These are phyloP conservation scores for Coriolopsis trogii DNA, from an alignment of 1,284 basidiomycete genomes.

Conservation along the genomic window DNA sequence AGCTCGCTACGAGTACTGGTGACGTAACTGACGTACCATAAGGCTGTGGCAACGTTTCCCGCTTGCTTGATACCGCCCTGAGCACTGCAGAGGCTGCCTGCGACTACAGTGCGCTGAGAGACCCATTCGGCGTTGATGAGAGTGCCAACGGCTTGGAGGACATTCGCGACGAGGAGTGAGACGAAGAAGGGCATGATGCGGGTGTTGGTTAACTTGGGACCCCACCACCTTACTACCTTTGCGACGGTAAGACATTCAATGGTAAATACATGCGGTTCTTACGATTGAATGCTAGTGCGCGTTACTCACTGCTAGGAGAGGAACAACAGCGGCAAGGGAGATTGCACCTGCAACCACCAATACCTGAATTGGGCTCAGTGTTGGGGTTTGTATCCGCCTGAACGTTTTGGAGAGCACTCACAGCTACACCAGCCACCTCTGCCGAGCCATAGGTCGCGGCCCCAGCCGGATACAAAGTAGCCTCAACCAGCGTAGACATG, in stretches of 20 bases:
- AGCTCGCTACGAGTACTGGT: no score
- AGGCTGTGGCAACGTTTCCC: constrained; percentile 46
- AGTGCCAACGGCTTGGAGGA: constrained; percentile 44
- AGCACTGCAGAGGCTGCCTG: constrained; percentile 39
- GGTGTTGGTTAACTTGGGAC: constrained; percentile 29
- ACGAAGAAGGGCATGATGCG: constrained; percentile 38
- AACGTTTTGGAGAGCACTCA: constrained; percentile 5
- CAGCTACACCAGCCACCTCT: constrained; percentile 23
- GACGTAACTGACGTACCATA: constrained; percentile 38
- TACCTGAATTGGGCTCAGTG: constrained; percentile 14
- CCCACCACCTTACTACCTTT: constrained; percentile 25
- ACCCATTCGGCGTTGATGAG: constrained; percentile 46
- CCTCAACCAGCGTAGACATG: constrained; percentile 1
- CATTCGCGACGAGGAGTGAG: constrained; percentile 45
- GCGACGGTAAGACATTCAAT: not conserved
- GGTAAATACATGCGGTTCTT: no score
- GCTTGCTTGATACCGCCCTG: constrained; percentile 49
- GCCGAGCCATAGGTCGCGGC: constrained; percentile 19
- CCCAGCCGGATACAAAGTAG: not conserved
- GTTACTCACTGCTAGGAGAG: constrained; percentile 24
- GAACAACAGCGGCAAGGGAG: constrained; percentile 29
- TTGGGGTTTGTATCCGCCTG: not conserved
- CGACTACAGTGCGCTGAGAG: constrained; percentile 33
- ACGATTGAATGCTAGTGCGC: not conserved
- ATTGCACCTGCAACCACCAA: constrained; percentile 31